A percentile compares a stretch with the other conserved stretches of the same genome.
Evolutionary conservation across 2,329 filamentous ascomycete species (phyloP).

Genomic region (Colletotrichum scovillei): DNA sequence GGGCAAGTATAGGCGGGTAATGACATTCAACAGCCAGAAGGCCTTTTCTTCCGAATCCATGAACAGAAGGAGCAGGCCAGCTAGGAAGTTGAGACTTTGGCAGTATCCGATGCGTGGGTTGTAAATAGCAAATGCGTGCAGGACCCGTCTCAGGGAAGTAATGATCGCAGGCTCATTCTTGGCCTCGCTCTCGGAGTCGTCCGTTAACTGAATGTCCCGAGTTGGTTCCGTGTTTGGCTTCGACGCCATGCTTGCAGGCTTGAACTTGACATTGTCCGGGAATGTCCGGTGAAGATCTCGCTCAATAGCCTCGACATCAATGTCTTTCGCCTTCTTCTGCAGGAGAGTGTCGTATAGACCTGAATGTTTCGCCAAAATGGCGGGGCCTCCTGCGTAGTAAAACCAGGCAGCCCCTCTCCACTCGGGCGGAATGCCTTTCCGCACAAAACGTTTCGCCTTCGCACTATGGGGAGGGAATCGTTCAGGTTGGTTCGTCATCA

Average conservation of each 20-base stretch:
- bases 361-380: slow-evolving; percentile 78
- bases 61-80: slow-evolving; percentile 89
- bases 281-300: slow-evolving; percentile 94
- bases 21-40: slow-evolving; percentile 93
- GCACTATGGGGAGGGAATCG: slow-evolving; percentile 83
- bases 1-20: slow-evolving; percentile 88
- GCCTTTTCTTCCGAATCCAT: slow-evolving; percentile 88
- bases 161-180: slow-evolving; percentile 81
- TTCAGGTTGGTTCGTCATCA: slow-evolving; percentile 77
- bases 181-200: slow-evolving; percentile 37
- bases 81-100: slow-evolving; percentile 94
- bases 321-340: slow-evolving; percentile 70
- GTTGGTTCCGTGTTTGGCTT: slow-evolving; percentile 42
- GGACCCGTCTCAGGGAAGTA: slow-evolving; percentile 81
- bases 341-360: slow-evolving; percentile 82
- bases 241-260: slow-evolving; percentile 61
- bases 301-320: slow-evolving; percentile 91
- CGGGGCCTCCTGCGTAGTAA: slow-evolving; percentile 90
- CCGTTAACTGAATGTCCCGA: slow-evolving; percentile 19
- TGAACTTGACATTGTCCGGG: slow-evolving; percentile 92
- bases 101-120: slow-evolving; percentile 95
- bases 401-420: slow-evolving; percentile 98
- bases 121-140: slow-evolving; percentile 91
- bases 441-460: slow-evolving; percentile 89
- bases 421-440: slow-evolving; percentile 93